Evolutionary conservation across 305 asterid genomes (phyloP).

Genomic region (Lippia alba): DNA sequence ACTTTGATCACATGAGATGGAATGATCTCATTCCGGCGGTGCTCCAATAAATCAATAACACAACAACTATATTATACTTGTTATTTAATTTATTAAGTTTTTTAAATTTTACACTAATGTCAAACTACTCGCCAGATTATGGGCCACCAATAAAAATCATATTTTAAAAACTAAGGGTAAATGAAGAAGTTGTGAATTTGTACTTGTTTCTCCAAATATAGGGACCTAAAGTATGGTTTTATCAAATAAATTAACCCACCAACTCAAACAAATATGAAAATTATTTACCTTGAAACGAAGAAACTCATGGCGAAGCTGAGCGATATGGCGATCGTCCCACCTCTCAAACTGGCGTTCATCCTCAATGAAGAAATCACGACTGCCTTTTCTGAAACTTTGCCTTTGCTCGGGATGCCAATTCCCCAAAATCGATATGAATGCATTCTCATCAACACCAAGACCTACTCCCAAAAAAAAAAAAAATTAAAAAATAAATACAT

Average conservation of each 20-base stretch:
- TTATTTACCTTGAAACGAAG: slow-evolving; percentile 75
- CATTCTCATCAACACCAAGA: slow-evolving; percentile 83
- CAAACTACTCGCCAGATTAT: too few relatives aligned
- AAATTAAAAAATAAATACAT: not conserved
- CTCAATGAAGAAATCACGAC: slow-evolving; percentile 58
- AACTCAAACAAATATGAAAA: not conserved
- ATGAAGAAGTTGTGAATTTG: too few relatives aligned
- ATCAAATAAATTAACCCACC: not conserved
- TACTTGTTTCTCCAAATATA: too few relatives aligned
- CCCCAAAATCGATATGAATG: slow-evolving; percentile 62
- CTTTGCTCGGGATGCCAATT: slow-evolving; percentile 69
- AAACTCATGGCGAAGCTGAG: slow-evolving; percentile 78
- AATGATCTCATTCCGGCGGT: not conserved
- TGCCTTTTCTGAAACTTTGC: slow-evolving; percentile 61
- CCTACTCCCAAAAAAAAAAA: slow-evolving; percentile 41
- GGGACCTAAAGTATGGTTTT: not conserved
- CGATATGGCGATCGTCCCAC: slow-evolving; percentile 66
- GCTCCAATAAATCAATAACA: too few relatives aligned
- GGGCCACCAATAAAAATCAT: too few relatives aligned
- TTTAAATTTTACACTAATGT: too few relatives aligned
- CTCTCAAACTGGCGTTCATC: slow-evolving; percentile 80
- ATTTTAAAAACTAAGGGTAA: too few relatives aligned
- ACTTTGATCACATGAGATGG: not conserved
- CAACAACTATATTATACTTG: too few relatives aligned
- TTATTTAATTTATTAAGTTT: too few relatives aligned